Evolutionary conservation across 192 early-diverging fungal genomes (phyloP).

Genomic region (Coemansia erecta): DNA sequence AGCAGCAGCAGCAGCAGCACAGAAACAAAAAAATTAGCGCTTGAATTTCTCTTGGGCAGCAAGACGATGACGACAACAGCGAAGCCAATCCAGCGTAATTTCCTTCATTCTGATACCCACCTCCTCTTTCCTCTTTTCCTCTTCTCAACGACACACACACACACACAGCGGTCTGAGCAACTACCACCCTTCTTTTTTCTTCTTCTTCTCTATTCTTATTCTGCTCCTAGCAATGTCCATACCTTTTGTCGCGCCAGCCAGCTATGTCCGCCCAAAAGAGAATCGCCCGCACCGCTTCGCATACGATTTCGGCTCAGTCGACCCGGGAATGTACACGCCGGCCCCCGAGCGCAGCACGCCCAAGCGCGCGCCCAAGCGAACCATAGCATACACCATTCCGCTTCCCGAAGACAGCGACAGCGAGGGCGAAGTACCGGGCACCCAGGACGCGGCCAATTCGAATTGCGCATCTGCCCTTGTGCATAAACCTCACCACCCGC

Average conservation of each 20-base stretch:
- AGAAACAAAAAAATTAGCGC: too few relatives aligned
- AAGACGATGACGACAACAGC: too few relatives aligned
- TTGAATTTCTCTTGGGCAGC: too few relatives aligned
- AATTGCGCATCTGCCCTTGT: too few relatives aligned
- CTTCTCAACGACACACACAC: too few relatives aligned
- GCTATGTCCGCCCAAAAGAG: slow-evolving; percentile 42
- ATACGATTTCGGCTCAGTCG: slow-evolving; percentile 51
- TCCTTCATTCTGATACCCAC: neutral
- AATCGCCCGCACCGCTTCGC: slow-evolving; percentile 52
- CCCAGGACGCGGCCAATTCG: too few relatives aligned
- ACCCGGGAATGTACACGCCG: slow-evolving; percentile 54
- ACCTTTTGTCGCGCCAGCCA: slow-evolving; percentile 24
- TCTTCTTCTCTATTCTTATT: neutral
- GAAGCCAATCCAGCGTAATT: too few relatives aligned
- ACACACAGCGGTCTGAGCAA: neutral
- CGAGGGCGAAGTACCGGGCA: too few relatives aligned
- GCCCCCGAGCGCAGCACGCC: slow-evolving; percentile 36
- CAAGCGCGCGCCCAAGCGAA: slow-evolving; percentile 43
- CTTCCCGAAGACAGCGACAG: slow-evolving; percentile 13
- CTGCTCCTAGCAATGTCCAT: slow-evolving; percentile 27
- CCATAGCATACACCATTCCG: slow-evolving; percentile 48
- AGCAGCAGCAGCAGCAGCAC: too few relatives aligned
- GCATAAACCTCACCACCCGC: slow-evolving; percentile 12
- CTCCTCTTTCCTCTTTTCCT: neutral
- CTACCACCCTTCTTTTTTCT: neutral